Evolutionary conservation across 2,329 filamentous ascomycete species (phyloP), one percentile per base, ranked within the genome.

Genomic region (Calonectria pauciramosa): DNA sequence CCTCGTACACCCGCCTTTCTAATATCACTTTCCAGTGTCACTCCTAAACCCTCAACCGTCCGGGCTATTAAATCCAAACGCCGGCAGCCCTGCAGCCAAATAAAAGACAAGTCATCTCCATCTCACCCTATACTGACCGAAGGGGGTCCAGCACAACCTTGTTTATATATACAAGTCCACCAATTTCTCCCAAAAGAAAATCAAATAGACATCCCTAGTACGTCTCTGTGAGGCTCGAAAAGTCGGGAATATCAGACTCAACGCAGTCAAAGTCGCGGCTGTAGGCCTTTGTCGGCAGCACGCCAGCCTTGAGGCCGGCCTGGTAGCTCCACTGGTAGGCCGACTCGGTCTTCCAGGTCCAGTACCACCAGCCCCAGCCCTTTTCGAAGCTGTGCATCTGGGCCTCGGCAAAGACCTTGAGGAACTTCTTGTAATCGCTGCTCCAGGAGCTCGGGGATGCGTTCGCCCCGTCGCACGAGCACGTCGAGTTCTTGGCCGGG

Each of bases 301-400:
- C 95, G 0, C 95, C 95, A 2, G 94, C 94, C 68, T 90, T 90
- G 76, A 96, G 87, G 0, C 95, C 96, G 77, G 92, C 89, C 85
- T 96, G 93, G 87, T 97, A 98, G 84, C 96, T 98, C 97, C 97
- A 99, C 86, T 98, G 95, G 74, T 93, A 89, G 64, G 94, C 93
- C 77, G 86, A 89, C 88, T 99, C 96, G 36, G 96, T 98, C 86
- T 96, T 92, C 96, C 97, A 98, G 41, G 96, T 99, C 97, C 97
- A 99, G 86, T 99, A 99, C 87, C 98, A 98, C 97, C 97, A 99
- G 64, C 97, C 97, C 93, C 94, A 97, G 8, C 95, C 95, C 76
- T 93, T 93, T 85, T 99, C 96, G 82, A 99, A 99, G 73, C 93
- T 95, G 80, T 93, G 90, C 95, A 99, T 99, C 87, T 99, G 97